phyloP scores from a whole-genome alignment of 225 moss, liverwort and hornwort genomes.

The Pseudisothecium myosuroides region DNA sequence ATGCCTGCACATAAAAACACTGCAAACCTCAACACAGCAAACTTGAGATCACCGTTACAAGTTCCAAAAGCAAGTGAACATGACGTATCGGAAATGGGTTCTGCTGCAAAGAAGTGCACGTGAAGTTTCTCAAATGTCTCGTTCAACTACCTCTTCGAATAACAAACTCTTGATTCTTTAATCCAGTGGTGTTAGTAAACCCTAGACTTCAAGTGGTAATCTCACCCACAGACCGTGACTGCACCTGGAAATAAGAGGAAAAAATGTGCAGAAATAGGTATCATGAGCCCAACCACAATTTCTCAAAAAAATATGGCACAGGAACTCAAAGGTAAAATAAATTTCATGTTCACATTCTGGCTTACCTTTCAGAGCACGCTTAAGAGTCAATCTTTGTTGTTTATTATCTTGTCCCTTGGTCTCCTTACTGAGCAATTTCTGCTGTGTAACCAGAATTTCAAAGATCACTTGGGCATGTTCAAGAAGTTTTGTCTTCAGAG shows the following conservation, averaged over 20 bases:
- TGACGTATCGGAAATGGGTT: background rate
- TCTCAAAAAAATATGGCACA: background rate
- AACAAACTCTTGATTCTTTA: background rate
- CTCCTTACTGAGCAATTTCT: slow-evolving; percentile 29
- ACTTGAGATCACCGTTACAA: background rate
- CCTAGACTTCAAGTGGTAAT: background rate
- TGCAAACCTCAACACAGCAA: background rate
- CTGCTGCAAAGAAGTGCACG: background rate
- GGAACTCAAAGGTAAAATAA: background rate
- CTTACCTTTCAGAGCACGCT: slow-evolving; percentile 39
- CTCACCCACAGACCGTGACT: background rate
- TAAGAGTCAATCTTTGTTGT: slow-evolving; percentile 22
- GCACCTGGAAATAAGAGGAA: background rate
- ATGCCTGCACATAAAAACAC: slow-evolving; percentile 15
- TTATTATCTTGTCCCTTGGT: slow-evolving; percentile 21
- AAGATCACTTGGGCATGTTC: slow-evolving; percentile 57
- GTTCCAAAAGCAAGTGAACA: background rate
- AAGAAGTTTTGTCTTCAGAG: slow-evolving; percentile 60
- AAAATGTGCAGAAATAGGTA: background rate
- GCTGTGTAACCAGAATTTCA: slow-evolving; percentile 46
- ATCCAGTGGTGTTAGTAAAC: background rate
- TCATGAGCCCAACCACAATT: background rate
- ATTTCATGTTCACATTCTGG: background rate
- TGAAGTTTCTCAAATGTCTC: background rate
- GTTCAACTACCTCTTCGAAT: background rate